These are phyloP conservation scores for Phaeophleospora eucalypticola DNA, from an alignment of 2,329 filamentous ascomycete genomes.

Conservation along the genomic window DNA sequence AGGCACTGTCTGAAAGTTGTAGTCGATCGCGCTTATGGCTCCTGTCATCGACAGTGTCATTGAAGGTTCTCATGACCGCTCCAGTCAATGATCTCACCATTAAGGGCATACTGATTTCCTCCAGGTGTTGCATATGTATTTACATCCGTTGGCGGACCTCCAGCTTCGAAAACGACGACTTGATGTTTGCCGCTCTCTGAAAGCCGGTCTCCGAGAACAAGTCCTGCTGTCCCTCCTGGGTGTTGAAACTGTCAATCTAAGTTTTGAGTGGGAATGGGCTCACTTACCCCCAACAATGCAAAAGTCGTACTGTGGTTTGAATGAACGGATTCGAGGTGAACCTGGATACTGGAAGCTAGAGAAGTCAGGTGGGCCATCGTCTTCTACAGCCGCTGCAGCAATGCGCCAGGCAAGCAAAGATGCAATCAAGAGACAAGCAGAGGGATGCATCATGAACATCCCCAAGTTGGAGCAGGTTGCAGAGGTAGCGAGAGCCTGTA, in stretches of 20 bases:
- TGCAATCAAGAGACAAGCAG: too few relatives aligned
- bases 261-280: neutral
- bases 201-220: constrained; percentile 20
- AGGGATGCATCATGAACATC: too few relatives aligned
- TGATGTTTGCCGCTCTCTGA: constrained; percentile 15
- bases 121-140: constrained; percentile 11
- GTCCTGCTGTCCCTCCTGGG: constrained; percentile 19
- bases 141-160: constrained; percentile 13
- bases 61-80: neutral
- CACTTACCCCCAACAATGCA: constrained; percentile 14
- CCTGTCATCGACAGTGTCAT: neutral
- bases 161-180: constrained; percentile 19
- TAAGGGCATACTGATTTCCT: constrained; percentile 16
- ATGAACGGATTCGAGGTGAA: constrained; percentile 4
- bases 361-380: constrained; percentile 11
- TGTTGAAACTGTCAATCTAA: neutral
- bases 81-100: constrained; percentile 6
- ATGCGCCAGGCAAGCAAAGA: neutral
- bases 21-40: constrained; percentile 12
- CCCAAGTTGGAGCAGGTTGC: too few relatives aligned
- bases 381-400: neutral
- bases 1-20: constrained; percentile 16
- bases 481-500: too few relatives aligned
- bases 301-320: constrained; percentile 15
- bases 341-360: constrained; percentile 14